phyloP scores from a whole-genome alignment of 495 filamentous ascomycete genomes.

The Hypomontagnella monticulosa region DNA sequence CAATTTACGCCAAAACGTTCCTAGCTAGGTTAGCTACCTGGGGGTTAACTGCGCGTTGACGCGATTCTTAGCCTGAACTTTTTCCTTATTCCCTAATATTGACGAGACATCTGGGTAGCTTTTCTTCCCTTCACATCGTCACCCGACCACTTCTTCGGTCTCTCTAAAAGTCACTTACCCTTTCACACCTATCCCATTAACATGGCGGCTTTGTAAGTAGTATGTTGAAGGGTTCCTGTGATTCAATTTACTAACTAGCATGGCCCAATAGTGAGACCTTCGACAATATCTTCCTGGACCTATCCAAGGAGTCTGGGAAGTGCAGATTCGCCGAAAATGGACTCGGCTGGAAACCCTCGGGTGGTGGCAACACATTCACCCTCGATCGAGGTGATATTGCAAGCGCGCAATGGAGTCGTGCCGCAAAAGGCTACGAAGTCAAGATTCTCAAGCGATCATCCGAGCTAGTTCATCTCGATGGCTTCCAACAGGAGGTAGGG shows the following conservation, averaged over 20 bases:
- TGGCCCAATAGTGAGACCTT: conserved; percentile 75
- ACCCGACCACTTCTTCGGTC: conserved; percentile 1
- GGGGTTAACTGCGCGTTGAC: conserved; percentile 33
- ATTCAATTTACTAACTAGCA: conserved; percentile 13
- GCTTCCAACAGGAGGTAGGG: conserved; percentile 87
- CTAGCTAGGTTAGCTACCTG: conserved; percentile 11
- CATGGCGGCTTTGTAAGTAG: conserved; percentile 41
- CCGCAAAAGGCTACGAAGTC: conserved; percentile 89
- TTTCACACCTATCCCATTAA: conserved; percentile 9
- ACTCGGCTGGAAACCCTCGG: conserved; percentile 90
- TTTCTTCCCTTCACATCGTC: conserved; percentile 2
- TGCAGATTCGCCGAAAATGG: conserved; percentile 93
- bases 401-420: conserved; percentile 93
- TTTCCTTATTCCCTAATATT: not conserved
- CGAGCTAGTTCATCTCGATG: conserved; percentile 92
- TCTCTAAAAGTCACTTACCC: conserved; percentile 10
- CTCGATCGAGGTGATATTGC: conserved; percentile 83
- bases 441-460: conserved; percentile 85
- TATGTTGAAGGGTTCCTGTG: not conserved
- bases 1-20: conserved; percentile 30
- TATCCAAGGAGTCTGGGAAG: conserved; percentile 88
- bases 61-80: conserved; percentile 23
- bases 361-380: conserved; percentile 90
- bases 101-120: not conserved
- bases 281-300: conserved; percentile 93